Base-by-base conservation (phyloP, 2,329 filamentous ascomycete genomes). In the Penicillium glabrum region DNA sequence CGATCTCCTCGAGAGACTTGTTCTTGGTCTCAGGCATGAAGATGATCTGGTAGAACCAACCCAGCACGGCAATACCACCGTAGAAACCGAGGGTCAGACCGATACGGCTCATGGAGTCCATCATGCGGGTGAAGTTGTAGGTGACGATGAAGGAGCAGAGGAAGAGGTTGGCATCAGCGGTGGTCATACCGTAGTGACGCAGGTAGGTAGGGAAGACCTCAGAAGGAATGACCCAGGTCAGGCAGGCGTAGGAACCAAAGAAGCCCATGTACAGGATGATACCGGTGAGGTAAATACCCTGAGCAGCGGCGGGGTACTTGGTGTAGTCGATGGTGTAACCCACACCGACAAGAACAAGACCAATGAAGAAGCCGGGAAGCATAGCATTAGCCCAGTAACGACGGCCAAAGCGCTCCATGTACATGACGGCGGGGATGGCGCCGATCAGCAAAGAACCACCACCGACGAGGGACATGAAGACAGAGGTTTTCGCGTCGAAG, bases 11-110 rank as follows among this genome's bases (percentile, higher is more conserved):
- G 0, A 90, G 81, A 2, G 83, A 83, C 71, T 82, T 82, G 70
- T 87, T 84, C 78, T 89, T 89, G 3, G 87, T 90, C 77, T 90
- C 87, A 0, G 86, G 87, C 88, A 90, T 90, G 75, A 90, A 90
- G 49, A 90, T 69, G 46, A 90, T 78, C 74, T 90, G 88, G 72
- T 90, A 90, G 63, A 89, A 77, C 82, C 86, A 89, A 13, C 87
- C 88, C 0, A 90, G 10, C 0, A 88, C 80, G 0, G 88, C 88
- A 53, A 90, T 90, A 16, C 88, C 88, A 5, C 88, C 88, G 70
- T 89, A 91, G 74, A 91, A 90, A 3, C 88, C 88, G 0, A 90
- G 80, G 0, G 83, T 79, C 0, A 90, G 77, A 10, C 88, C 88
- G 1, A 86, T 89, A 33, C 75, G 79, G 8, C 80, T 83, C 82